Conservation (phyloP, 805 yeast genomes). For the Jamesozyma spencerorum region DNA sequence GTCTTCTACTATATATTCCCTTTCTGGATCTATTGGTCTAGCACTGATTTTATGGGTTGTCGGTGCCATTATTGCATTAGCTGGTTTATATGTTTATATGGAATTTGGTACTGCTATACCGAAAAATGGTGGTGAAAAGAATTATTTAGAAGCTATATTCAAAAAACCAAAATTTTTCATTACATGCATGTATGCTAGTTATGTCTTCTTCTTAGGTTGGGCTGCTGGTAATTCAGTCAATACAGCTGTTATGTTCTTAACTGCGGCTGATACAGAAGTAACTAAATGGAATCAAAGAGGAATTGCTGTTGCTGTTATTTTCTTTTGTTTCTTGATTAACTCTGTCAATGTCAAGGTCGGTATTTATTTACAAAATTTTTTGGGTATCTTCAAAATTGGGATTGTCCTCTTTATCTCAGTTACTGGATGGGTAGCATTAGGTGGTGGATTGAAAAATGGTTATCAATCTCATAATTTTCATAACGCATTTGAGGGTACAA, state of each 20-base stretch:
- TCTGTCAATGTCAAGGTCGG: constrained; percentile 58
- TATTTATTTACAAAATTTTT: constrained; percentile 49
- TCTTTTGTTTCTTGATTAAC: constrained; percentile 59
- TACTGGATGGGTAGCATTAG: constrained; percentile 78
- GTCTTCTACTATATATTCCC: constrained; percentile 44
- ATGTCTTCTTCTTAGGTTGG: constrained; percentile 75
- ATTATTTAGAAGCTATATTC: constrained; percentile 65
- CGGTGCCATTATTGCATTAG: constrained; percentile 59
- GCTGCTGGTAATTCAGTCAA: constrained; percentile 78
- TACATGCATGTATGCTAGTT: constrained; percentile 57
- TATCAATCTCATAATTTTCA: constrained; percentile 51
- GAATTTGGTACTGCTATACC: constrained; percentile 74
- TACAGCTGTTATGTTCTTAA: constrained; percentile 66
- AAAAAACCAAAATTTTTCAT: constrained; percentile 59
- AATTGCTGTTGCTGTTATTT: constrained; percentile 64
- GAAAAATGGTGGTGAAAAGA: constrained; percentile 80
- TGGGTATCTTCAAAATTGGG: constrained; percentile 65
- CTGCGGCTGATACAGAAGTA: constrained; percentile 60
- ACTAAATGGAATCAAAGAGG: constrained; percentile 73
- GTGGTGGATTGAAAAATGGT: constrained; percentile 51
- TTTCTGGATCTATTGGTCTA: constrained; percentile 64
- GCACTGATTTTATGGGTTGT: constrained; percentile 64
- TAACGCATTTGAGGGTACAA: constrained; percentile 47
- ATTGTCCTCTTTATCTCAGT: constrained; percentile 60
- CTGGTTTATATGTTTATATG: constrained; percentile 62